Evolutionary conservation across 2,329 filamentous ascomycete genomes (phyloP).

Genomic region (Monosporascus sp.): DNA sequence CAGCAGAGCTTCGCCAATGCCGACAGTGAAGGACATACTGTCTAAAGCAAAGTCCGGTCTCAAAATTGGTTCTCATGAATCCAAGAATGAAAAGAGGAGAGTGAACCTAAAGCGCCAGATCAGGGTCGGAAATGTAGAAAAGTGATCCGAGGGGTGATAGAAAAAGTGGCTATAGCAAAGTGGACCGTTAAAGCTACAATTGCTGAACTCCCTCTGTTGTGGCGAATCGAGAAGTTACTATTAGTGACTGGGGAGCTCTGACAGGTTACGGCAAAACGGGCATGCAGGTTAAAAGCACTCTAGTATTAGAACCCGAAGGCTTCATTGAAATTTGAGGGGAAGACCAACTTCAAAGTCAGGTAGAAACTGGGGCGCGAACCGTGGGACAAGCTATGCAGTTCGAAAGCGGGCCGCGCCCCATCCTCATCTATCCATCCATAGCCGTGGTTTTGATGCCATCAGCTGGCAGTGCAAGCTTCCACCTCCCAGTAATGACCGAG

Average conservation of each 20-base stretch:
- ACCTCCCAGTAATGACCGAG: background rate
- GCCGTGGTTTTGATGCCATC: background rate
- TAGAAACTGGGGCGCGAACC: background rate
- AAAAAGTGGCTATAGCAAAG: no score
- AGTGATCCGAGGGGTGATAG: no score
- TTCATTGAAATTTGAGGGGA: no score
- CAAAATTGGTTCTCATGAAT: constrained; percentile 15
- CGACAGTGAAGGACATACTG: constrained; percentile 18
- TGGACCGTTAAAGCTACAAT: no score
- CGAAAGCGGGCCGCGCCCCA: background rate
- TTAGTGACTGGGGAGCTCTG: no score
- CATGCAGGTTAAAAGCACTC: no score
- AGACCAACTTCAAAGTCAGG: no score
- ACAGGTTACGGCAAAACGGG: no score
- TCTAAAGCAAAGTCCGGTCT: constrained; percentile 19
- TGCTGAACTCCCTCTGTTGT: no score
- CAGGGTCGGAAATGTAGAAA: constrained; percentile 1
- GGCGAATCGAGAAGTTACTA: no score
- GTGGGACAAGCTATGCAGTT: background rate
- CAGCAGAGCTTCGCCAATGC: constrained; percentile 5
- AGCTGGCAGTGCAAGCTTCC: background rate
- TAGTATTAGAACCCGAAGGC: no score
- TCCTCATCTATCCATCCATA: no score
- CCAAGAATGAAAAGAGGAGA: constrained; percentile 16
- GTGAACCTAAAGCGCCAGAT: constrained; percentile 18